Conservation (phyloP, 179 eudicot genomes). For the Spergularia azorica region DNA sequence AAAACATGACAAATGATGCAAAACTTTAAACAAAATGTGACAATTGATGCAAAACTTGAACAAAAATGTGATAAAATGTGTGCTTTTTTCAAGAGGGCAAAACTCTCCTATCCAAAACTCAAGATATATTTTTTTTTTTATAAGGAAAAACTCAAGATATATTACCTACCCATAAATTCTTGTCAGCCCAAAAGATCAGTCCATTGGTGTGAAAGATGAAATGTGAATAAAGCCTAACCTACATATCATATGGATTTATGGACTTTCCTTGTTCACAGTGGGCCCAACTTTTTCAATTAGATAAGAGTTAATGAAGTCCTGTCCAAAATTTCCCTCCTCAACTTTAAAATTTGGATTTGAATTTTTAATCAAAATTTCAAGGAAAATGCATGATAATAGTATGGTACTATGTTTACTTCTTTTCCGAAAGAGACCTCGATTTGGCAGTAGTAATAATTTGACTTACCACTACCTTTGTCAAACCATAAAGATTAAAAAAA, state of each 20-base stretch:
- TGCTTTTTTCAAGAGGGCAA: background rate
- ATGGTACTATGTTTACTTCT: background rate
- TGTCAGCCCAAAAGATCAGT: slow-evolving; percentile 20
- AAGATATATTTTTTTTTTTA: too few species aligned
- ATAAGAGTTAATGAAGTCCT: background rate
- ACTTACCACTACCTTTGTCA: slow-evolving; percentile 2
- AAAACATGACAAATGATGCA: too few species aligned
- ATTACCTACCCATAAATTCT: background rate
- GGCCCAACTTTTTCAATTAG: slow-evolving; percentile 17
- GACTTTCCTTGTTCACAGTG: background rate
- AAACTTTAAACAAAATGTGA: too few species aligned
- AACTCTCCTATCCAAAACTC: background rate
- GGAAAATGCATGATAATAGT: background rate
- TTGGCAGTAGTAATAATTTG: slow-evolving; percentile 12
- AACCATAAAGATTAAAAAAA: slow-evolving; percentile 5
- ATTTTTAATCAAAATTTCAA: background rate
- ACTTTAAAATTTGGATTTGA: background rate
- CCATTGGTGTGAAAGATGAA: slow-evolving; percentile 20
- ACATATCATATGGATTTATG: background rate
- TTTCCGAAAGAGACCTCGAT: background rate
- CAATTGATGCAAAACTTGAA: slow-evolving; percentile 6
- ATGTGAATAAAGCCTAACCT: slow-evolving; percentile 16
- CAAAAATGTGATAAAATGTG: background rate
- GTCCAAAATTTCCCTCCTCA: background rate
- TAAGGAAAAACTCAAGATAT: too few species aligned